phyloP scores from a whole-genome alignment of 2,329 filamentous ascomycete genomes.

The Tolypocladium sp. region DNA sequence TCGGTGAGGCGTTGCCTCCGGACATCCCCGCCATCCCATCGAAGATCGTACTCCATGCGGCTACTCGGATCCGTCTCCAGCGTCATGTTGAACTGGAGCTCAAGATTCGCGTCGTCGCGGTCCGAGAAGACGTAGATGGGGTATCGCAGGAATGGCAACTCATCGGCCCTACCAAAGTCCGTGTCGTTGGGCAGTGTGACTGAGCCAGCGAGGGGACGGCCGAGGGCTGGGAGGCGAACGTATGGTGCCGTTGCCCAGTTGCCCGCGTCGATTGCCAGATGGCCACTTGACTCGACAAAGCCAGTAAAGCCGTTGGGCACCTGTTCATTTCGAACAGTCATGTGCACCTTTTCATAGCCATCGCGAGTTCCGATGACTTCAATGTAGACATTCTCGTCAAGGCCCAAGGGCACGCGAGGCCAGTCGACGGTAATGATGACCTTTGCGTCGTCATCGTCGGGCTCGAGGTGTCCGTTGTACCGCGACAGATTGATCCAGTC shows the following conservation, averaged over 20 bases:
- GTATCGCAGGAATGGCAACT: constrained; percentile 15
- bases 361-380: constrained; percentile 25
- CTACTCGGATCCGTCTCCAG: constrained; percentile 41
- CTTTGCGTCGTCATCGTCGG: constrained; percentile 19
- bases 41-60: constrained; percentile 39
- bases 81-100: constrained; percentile 27
- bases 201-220: constrained; percentile 12
- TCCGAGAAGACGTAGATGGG: constrained; percentile 20
- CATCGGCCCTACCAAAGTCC: constrained; percentile 8
- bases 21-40: constrained; percentile 31
- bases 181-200: constrained; percentile 10
- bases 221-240: constrained; percentile 19
- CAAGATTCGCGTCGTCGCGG: constrained; percentile 12
- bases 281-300: constrained; percentile 23
- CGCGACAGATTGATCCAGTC: constrained; percentile 20
- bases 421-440: constrained; percentile 22
- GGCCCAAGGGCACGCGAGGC: constrained; percentile 26
- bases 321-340: constrained; percentile 11
- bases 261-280: constrained; percentile 23
- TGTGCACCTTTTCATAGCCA: constrained; percentile 26
- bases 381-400: constrained; percentile 30
- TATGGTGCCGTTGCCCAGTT: constrained; percentile 15
- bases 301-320: constrained; percentile 23
- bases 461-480: constrained; percentile 18
- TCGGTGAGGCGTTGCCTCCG: constrained; percentile 21